Base-by-base conservation (phyloP, 1,139 yeast species). In the Meyerozyma athensensis region DNA sequence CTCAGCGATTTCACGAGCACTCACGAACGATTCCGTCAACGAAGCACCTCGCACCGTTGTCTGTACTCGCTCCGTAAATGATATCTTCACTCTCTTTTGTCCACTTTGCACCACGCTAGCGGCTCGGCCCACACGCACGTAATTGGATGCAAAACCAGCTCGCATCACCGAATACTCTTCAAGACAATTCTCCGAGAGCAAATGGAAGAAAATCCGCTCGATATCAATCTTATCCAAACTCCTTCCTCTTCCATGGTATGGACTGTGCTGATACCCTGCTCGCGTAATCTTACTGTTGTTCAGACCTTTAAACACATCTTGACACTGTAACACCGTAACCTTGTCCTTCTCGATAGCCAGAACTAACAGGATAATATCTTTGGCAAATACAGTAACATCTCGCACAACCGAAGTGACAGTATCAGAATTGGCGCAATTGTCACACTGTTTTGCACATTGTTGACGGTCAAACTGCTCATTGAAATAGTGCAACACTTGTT, bases 401-500 rank as follows among this genome's bases (percentile, higher is more conserved):
- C 72, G 71, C 37, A 71, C 77, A 19, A 28, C 32, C 20, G 32
- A 17, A 12, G 32, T 28, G 18, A 74, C 68, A 20, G 77, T 68
- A 3, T 43, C 45, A 10, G 63, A 58, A 14, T 63, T 66, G 2
- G 68, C 61, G 63, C 99, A 92, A 54, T 89, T 90, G 58, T 92
- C 98, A 65, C 99, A 92, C 43, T 79, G 76, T 44, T 78, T 77
- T 19, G 66, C 59, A 56, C 99, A 92, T 23, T 73, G 63, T 20
- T 61, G 63, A 4, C 86, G 73, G 47, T 85, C 78, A 55, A 90
- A 90, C 6, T 66, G 65, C 53, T 92, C 99, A 56, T 86, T 86
- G 62, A 92, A 92, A 56, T 90, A 92, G 38, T 86, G 92, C 38
- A 92, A 65, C 4, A 92, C 96, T 49, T 89, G 90, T 52, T 81